Base-by-base conservation (phyloP, 2,329 filamentous ascomycete species). In the Chalaropsis ovoidea region DNA sequence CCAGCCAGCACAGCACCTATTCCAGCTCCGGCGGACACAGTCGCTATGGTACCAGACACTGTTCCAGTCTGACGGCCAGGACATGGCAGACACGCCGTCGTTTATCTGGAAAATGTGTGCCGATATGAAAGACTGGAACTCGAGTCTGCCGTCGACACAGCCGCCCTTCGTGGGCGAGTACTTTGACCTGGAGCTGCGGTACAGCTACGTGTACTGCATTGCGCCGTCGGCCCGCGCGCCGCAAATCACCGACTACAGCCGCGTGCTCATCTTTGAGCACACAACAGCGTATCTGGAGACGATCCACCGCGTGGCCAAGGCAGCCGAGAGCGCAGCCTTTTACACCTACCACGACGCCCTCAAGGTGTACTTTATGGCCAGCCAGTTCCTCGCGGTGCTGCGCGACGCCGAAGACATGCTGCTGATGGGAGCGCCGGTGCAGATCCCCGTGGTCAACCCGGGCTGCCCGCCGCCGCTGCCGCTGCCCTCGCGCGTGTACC, bases 31-130 rank as follows among this genome's bases (percentile, higher is more conserved):
- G n/a, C 83, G 87, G 67, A 83, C 90, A 6, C 88, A 97, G 73
- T 97, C 94, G 0, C 82, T 82, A 62, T 96, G 90, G 84, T 97
- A 97, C 71, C 91, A 95, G 71, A 84, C 87, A 24, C 82, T 96
- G 2, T 94, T 94, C 72, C 90, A 94, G 71, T 88, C 86, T 19
- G 87, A 88, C 10, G 82, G 86, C 0, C 79, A 82, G 1, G 82
- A 84, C n/a, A 80, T 90, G 67, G 78, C 83, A 19, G 85, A 92
- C 64, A 81, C 89, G 0, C 81, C 86, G 11, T 80, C 81, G 0
- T 90, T 88, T 72, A 82, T 91, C 60, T 91, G 88, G 86, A 82
- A 85, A 67, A 86, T 86, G 75, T 92, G 88, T 71, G 79, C 85
- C 60, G 82, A 88, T 47, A 91, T 90, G 86, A 85, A 81, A 64